Evolutionary conservation across 441 rosid species (phyloP).

Genomic region (Syzygium syzygioides): DNA sequence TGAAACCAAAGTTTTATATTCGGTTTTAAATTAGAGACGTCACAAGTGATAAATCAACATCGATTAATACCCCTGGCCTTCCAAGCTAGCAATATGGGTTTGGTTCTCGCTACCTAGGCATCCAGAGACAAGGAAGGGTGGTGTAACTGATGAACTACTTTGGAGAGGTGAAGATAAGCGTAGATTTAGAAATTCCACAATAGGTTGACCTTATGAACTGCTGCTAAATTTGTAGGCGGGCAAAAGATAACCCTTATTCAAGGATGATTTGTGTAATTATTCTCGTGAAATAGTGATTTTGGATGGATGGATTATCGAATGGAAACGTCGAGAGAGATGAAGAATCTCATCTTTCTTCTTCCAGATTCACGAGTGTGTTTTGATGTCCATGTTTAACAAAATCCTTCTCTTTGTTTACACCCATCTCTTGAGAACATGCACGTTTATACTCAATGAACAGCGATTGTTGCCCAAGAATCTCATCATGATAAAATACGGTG

Average conservation of each 20-base stretch:
- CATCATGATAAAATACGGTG: background rate
- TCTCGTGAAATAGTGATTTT: background rate
- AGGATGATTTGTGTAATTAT: background rate
- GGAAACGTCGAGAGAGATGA: background rate
- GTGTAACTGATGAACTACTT: background rate
- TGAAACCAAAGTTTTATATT: background rate
- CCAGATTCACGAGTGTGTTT: background rate
- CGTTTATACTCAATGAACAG: background rate
- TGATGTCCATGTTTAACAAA: background rate
- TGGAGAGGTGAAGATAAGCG: background rate
- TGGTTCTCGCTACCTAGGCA: background rate
- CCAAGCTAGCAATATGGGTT: background rate
- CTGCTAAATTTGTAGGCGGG: background rate
- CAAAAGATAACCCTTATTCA: background rate
- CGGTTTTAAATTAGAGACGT: background rate
- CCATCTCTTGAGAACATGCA: background rate
- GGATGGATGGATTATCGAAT: background rate
- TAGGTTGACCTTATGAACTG: background rate
- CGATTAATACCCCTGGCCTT: background rate
- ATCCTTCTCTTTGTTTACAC: background rate
- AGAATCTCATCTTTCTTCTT: background rate
- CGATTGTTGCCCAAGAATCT: background rate
- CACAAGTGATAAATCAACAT: background rate
- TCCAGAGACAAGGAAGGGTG: background rate
- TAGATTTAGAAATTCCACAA: background rate